Percentiles rank a stretch among this genome's conserved stretches.
These are phyloP conservation scores for Polytolypa hystricis DNA, from an alignment of 2,329 filamentous ascomycete genomes.

Conservation along the genomic window DNA sequence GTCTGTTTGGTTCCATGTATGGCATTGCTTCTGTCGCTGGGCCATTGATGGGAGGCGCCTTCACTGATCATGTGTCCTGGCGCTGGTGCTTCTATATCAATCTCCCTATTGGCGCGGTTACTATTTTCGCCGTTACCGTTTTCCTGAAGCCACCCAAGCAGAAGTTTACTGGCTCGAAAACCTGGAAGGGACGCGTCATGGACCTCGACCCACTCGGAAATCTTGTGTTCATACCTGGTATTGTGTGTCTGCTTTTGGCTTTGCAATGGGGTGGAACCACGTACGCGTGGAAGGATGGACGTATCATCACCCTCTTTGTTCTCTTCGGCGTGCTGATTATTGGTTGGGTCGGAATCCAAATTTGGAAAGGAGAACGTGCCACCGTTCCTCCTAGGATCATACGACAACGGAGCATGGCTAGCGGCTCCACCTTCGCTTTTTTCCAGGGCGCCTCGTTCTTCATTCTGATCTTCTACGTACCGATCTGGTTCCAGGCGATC, in stretches of 20 bases:
- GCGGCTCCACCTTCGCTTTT: slow-evolving; percentile 30
- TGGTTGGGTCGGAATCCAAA: slow-evolving; percentile 28
- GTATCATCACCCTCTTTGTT: slow-evolving; percentile 39
- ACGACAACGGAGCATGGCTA: slow-evolving; percentile 33
- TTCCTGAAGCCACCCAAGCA: slow-evolving; percentile 21
- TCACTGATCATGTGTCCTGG: slow-evolving; percentile 33
- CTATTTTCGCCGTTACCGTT: slow-evolving; percentile 16
- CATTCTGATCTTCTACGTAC: slow-evolving; percentile 37
- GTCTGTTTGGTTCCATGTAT: slow-evolving; percentile 32
- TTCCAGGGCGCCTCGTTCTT: slow-evolving; percentile 35
- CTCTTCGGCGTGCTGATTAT: slow-evolving; percentile 41
- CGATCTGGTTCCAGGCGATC: slow-evolving; percentile 34
- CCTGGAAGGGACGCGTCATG: slow-evolving; percentile 16
- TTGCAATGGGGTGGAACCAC: slow-evolving; percentile 38
- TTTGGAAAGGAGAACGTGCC: slow-evolving; percentile 30
- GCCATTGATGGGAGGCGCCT: slow-evolving; percentile 36
- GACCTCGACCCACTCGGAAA: slow-evolving; percentile 35
- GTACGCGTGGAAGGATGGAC: slow-evolving; percentile 34
- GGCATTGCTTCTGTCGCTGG: slow-evolving; percentile 33
- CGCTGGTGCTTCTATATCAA: slow-evolving; percentile 37
- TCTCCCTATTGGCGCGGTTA: slow-evolving; percentile 24
- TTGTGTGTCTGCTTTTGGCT: slow-evolving; percentile 39
- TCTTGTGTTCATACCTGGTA: slow-evolving; percentile 33
- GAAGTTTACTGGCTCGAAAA: slow-evolving; percentile 12
- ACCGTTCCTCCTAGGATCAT: slow-evolving; percentile 36